Base-by-base conservation (phyloP, 2,329 filamentous ascomycete genomes). In the Periconia sp. region DNA sequence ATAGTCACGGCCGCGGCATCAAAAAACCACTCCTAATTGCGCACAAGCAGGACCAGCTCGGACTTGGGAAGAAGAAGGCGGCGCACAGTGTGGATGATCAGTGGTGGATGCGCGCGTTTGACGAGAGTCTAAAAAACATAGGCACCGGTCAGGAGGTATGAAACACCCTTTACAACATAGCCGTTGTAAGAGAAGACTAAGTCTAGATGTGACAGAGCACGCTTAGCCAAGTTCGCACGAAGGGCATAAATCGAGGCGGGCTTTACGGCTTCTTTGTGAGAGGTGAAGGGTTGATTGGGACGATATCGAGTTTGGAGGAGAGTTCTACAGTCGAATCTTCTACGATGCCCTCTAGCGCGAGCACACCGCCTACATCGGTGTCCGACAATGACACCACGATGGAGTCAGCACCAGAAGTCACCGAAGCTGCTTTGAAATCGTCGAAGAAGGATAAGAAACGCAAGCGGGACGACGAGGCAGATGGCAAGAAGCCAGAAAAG, bases 61-160 rank as follows among this genome's bases (percentile, higher is more conserved):
- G 92, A 17, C 77, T 97, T 4, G 92, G 92, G 40, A 85, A 88
- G 65, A 90, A 89, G 68, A 82, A 82, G 54, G 58, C 59, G 15
- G 64, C 66, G 19, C 61, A 67, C 33, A 77, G 77, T 19, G 77
- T 81, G 22, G 78, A 80, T 57, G 92, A 96, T 65, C 91, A 96
- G 68, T 99, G 94, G 94, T 99, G 94, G 94, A 79, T 96, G 71
- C 87, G 89, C 45, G 94, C 94, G 9, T 96, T 96, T 57, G 92
- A 97, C 71, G 86, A 91, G 66, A 91, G 92, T 42, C 75, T 96
- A 53, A 88, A 94, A 69, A 88, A 86, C 4, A 79, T 68, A 39
- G 66, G 65, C 2, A 63, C 56, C 6, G 64, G 65, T 0, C 46
- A 64, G 38, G 59, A 63, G 32, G 61, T 65, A 54, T 21, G 38